Base-by-base conservation (phyloP, 805 yeast species). In the Candida maltosa region DNA sequence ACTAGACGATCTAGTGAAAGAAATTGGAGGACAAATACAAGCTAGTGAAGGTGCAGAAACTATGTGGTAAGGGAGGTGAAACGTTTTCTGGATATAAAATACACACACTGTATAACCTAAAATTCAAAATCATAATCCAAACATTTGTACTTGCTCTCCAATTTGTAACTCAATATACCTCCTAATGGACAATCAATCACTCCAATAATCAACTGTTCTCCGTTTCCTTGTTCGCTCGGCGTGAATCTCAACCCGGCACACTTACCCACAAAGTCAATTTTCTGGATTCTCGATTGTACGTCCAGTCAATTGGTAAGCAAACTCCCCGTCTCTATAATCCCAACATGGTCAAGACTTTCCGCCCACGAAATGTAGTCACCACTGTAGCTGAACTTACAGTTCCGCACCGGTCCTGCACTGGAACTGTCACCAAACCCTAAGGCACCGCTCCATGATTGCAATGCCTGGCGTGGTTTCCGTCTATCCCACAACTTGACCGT, bases 261-360 rank as follows among this genome's bases (percentile, higher is more conserved):
- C 41, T 76, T 77, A 0, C 85, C 85, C 45, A 77, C 69, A 40
- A 74, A 65, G 26, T 74, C 73, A 20, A 79, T 64, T 4, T 69
- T 58, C 48, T 78, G 83, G 9, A 65, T 65, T 5, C 58, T 37
- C 16, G 11, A 17, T 7, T 21, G 23, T 8, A 8, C 10, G 23
- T 21, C 23, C 7, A 48, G 23, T 3, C 14, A 16, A 11, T 19
- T 12, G 16, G 20, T 26, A 16, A 21, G 31, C 39, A 63, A 46
- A 35, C 59, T 64, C 16, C 51, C 41, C 37, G 72, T 44, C 37
- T 67, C 67, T 8, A 77, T 46, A 2, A 78, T 44, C 9, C 80
- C 79, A 5, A 73, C 74, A 44, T 74, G 76, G 46, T 79, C 85
- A 34, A 76, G 61, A 23, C 77, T 69, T 45, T 79, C 84, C 3